phyloP scores from a whole-genome alignment of 2,329 filamentous ascomycete species.

The Hirsutella minnesotensis region DNA sequence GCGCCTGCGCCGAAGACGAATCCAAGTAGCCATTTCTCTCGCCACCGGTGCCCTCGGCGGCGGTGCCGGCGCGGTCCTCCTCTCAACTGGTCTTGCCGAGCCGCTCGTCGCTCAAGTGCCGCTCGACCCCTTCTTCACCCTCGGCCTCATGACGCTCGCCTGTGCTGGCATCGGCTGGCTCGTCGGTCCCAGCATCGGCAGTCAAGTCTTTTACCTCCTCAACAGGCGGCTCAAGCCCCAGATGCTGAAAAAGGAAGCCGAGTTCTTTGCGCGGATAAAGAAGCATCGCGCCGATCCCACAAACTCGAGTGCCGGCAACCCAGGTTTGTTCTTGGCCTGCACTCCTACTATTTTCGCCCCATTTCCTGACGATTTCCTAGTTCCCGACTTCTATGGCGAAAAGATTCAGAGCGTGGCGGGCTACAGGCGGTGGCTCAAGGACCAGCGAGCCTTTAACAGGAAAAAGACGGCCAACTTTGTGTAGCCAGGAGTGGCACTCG shows the following conservation, averaged over 20 bases:
- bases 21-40: conserved; percentile 70
- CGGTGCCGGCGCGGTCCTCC: conserved; percentile 47
- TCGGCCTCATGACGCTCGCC: conserved; percentile 68
- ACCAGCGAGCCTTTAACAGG: conserved; percentile 93
- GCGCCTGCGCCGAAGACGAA: conserved; percentile 71
- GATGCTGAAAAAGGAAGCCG: conserved; percentile 81
- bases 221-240: conserved; percentile 60
- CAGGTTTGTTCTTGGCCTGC: conserved; percentile 33
- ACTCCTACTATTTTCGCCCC: background rate
- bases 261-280: conserved; percentile 87
- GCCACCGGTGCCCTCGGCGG: conserved; percentile 51
- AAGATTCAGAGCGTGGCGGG: conserved; percentile 90
- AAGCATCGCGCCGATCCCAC: conserved; percentile 85
- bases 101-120: conserved; percentile 58
- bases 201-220: conserved; percentile 63
- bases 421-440: conserved; percentile 93
- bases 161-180: conserved; percentile 82
- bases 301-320: conserved; percentile 80
- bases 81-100: conserved; percentile 64
- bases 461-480: conserved; percentile 67
- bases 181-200: conserved; percentile 71
- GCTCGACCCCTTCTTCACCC: conserved; percentile 75
- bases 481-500: conserved; percentile 18
- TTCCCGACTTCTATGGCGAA: conserved; percentile 96
- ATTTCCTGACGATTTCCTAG: conserved; percentile 23